These are phyloP conservation scores for Silene coronaria DNA, from an alignment of 179 eudicot species.

Conservation along the genomic window DNA sequence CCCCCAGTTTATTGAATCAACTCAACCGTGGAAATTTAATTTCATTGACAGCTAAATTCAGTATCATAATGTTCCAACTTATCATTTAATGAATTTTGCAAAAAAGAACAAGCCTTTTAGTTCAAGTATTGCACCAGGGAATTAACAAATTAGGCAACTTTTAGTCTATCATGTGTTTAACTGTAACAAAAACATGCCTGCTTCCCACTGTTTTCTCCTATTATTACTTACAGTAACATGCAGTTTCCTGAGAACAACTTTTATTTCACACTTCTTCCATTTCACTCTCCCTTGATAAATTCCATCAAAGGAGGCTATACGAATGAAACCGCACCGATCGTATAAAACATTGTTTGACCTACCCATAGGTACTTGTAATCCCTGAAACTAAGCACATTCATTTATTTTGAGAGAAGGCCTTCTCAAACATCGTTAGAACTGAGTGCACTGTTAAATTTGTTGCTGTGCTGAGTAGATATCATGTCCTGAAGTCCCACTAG, in stretches of 20 bases:
- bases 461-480: constrained; percentile 56
- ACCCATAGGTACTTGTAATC: neutral
- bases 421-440: neutral
- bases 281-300: neutral
- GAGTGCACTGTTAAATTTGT: constrained; percentile 6
- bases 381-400: neutral
- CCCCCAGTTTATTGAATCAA: too few species aligned
- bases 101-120: too few species aligned
- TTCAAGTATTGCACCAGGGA: too few species aligned
- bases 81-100: too few species aligned
- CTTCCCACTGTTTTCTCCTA: neutral
- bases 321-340: neutral
- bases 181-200: too few species aligned
- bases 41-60: too few species aligned
- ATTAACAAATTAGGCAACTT: too few species aligned
- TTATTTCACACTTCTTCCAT: neutral
- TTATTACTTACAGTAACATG: neutral
- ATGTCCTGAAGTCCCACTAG: constrained; percentile 33
- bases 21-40: too few species aligned
- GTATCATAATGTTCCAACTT: too few species aligned
- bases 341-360: neutral
- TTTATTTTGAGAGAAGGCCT: neutral
- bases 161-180: too few species aligned
- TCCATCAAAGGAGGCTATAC: neutral
- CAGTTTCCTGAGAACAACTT: neutral